These are phyloP conservation scores for Catharanthus roseus DNA, from an alignment of 257 asterid genomes.

Conservation along the genomic window DNA sequence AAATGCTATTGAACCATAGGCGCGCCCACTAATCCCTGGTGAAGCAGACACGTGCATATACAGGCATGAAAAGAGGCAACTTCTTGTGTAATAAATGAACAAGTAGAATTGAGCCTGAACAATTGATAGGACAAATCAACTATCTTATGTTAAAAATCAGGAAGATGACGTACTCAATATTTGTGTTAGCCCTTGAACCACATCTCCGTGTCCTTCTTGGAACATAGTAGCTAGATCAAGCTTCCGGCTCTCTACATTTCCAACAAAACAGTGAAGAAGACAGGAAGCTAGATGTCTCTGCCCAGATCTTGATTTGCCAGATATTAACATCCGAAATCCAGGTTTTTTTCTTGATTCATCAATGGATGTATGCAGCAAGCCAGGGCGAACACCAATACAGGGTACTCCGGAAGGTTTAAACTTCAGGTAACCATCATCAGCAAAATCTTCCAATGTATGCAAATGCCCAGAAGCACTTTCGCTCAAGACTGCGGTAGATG, in stretches of 20 bases:
- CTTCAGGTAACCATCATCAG: slow-evolving; percentile 34
- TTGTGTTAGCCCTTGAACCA: slow-evolving; percentile 73
- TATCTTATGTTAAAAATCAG: background rate
- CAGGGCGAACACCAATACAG: slow-evolving; percentile 42
- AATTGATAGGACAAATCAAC: background rate
- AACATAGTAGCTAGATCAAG: slow-evolving; percentile 85
- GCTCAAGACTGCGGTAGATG: slow-evolving; percentile 40
- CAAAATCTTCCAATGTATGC: slow-evolving; percentile 31
- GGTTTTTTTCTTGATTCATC: slow-evolving; percentile 37
- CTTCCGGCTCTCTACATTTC: slow-evolving; percentile 73
- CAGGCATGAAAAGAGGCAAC: background rate
- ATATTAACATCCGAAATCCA: slow-evolving; percentile 78
- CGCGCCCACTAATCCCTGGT: background rate
- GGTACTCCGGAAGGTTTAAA: slow-evolving; percentile 46
- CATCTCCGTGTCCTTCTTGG: slow-evolving; percentile 94
- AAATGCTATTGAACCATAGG: slow-evolving; percentile 6
- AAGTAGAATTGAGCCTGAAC: background rate
- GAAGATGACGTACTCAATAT: slow-evolving; percentile 63
- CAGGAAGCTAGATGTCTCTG: slow-evolving; percentile 93
- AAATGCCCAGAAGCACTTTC: slow-evolving; percentile 39
- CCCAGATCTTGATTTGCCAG: slow-evolving; percentile 82
- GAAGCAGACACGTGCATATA: background rate
- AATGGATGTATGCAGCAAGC: slow-evolving; percentile 34
- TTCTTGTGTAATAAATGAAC: background rate
- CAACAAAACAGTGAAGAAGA: slow-evolving; percentile 87